phyloP scores from a whole-genome alignment of 768 basidiomycete species.

The Brasilioporus rufonigricans region DNA sequence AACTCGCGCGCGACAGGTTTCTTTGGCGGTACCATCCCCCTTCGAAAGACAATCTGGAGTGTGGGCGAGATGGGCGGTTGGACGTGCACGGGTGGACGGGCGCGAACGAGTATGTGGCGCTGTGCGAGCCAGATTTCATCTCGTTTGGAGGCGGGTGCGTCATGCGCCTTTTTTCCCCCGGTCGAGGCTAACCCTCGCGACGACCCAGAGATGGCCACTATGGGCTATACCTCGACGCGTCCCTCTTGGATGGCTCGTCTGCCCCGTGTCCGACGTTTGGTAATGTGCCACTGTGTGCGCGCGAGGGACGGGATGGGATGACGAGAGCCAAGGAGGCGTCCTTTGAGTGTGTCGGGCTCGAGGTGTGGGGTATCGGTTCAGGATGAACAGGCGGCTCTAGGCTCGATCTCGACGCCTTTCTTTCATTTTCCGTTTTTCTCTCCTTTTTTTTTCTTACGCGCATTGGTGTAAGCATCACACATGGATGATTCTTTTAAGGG shows the following conservation, averaged over 20 bases:
- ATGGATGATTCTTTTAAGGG: too few relatives aligned
- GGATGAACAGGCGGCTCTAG: too few relatives aligned
- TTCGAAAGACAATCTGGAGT: neutral
- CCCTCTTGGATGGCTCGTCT: slow-evolving; percentile 80
- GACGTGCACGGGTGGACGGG: slow-evolving; percentile 83
- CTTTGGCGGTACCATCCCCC: slow-evolving; percentile 61
- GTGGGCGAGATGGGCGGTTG: slow-evolving; percentile 34
- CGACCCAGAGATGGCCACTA: slow-evolving; percentile 82
- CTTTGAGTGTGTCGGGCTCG: slow-evolving; percentile 92
- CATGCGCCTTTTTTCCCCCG: neutral
- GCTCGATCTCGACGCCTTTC: too few relatives aligned
- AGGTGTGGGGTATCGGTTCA: slow-evolving; percentile 79
- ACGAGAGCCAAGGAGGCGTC: slow-evolving; percentile 38
- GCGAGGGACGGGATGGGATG: slow-evolving; percentile 23
- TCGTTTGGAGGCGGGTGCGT: slow-evolving; percentile 91
- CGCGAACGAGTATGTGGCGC: slow-evolving; percentile 83
- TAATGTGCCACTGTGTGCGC: slow-evolving; percentile 74
- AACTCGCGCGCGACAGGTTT: slow-evolving; percentile 47
- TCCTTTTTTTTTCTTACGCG: too few relatives aligned
- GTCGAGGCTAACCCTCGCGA: too few relatives aligned
- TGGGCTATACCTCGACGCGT: slow-evolving; percentile 83
- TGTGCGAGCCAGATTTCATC: slow-evolving; percentile 77
- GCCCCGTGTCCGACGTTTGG: slow-evolving; percentile 83
- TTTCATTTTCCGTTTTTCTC: too few relatives aligned
- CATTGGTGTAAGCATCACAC: too few relatives aligned